Base-by-base conservation (phyloP, 2,329 filamentous ascomycete species). In the Xylariaceae sp. region DNA sequence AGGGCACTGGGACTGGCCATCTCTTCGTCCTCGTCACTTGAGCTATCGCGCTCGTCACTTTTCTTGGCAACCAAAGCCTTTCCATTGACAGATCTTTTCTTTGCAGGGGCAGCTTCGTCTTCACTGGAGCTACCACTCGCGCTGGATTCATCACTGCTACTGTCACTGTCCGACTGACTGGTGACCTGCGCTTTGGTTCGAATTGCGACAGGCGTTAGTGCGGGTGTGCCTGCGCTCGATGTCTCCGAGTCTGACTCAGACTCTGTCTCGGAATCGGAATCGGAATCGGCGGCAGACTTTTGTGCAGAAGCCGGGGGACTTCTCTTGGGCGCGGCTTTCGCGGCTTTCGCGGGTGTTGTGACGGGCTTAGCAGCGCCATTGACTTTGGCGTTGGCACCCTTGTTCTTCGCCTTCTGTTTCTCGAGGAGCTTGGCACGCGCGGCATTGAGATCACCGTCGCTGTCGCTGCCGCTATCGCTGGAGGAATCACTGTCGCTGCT, bases 91-190 rank as follows among this genome's bases (percentile, higher is more conserved):
- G 19, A 34, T 34, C 47, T 56, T 6, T 39, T 55, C 4, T 51
- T 34, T 29, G 48, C 27, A 31, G 34, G 39, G 31, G 19, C 35
- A n/a, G 45, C 46, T 30, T 60, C 58, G 19, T 47, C 53, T 1
- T 62, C 59, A 34, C 51, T 58, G 4, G 73, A 72, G 50, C 70
- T 73, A 26, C 68, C 69, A 41, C 62, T 68, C 8, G 66, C 66
- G 47, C 64, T 69, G 30, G 64, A 67, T 37, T 64, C 67, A 19
- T 66, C 54, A 8, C 60, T 66, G 62, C 40, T 48, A 44, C 46
- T 59, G 31, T 65, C 64, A 34, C 63, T 67, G n/a, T 53, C 53
- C 11, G 58, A 47, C 41, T 47, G 55, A 44, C 3, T 55, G 9
- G 5, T 37, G 4, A 48, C 11, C 31, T 47, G 52, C 6, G 26